Conservation (phyloP, 1,284 basidiomycete genomes). For the Chalciporus sp. region DNA sequence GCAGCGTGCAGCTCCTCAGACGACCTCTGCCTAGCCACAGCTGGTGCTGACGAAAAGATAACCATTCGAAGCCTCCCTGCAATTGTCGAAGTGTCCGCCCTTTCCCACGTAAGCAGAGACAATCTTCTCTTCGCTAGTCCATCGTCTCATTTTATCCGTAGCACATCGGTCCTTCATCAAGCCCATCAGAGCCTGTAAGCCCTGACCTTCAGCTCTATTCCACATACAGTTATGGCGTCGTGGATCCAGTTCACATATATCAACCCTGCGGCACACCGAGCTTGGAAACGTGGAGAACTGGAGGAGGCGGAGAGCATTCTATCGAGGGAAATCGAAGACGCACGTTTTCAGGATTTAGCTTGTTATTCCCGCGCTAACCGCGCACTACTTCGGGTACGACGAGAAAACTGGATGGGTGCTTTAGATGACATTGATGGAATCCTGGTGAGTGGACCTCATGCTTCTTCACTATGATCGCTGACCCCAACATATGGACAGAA, state of each 20-base stretch:
- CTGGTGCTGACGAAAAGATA: neutral
- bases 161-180: neutral
- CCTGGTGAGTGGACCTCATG: neutral
- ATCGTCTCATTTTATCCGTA: neutral
- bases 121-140: neutral
- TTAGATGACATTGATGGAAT: neutral
- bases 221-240: neutral
- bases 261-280: neutral
- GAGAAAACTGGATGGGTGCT: neutral
- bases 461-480: neutral
- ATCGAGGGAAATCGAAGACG: neutral
- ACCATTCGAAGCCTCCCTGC: neutral
- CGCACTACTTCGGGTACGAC: slow-evolving; percentile 2
- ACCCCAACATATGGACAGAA: neutral
- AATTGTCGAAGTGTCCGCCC: neutral
- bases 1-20: neutral
- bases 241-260: slow-evolving; percentile 9
- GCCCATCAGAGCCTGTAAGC: neutral
- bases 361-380: slow-evolving; percentile 7
- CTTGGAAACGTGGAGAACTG: slow-evolving; percentile 3
- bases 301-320: neutral
- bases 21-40: neutral
- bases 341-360: neutral
- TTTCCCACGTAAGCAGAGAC: slow-evolving; percentile 4
- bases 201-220: neutral